Conservation (phyloP, 345 rosid species). For the Psidium friedrichsthalianum region DNA sequence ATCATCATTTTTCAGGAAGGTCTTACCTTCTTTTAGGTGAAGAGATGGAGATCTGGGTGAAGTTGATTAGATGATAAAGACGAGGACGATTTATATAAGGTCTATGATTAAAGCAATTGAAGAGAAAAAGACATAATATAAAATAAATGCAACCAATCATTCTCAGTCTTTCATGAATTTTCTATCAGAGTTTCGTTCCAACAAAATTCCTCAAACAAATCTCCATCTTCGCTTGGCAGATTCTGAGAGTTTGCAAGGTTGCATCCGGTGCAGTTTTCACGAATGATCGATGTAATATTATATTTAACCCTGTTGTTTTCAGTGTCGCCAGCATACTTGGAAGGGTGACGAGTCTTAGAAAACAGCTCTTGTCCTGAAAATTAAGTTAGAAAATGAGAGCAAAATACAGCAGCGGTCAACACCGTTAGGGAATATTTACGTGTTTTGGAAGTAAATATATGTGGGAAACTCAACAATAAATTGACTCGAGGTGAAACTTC, state of each 20-base stretch:
- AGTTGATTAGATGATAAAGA: neutral
- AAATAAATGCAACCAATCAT: neutral
- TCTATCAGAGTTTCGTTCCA: conserved; percentile 4
- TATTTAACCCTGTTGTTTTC: neutral
- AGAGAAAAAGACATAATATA: neutral
- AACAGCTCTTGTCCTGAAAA: neutral
- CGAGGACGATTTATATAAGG: neutral
- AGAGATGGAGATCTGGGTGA: neutral
- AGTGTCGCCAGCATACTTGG: neutral
- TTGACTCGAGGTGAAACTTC: neutral
- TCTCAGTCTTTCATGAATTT: neutral
- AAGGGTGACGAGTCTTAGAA: neutral
- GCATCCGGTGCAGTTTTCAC: neutral
- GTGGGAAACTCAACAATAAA: neutral
- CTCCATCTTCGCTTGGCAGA: conserved; percentile 19
- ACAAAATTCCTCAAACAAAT: conserved; percentile 3
- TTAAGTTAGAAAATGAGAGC: neutral
- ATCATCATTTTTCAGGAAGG: neutral
- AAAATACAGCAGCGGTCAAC: neutral
- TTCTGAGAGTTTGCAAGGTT: conserved; percentile 1
- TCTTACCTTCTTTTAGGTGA: neutral
- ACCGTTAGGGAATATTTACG: neutral
- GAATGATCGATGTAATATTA: neutral
- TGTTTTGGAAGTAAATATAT: neutral
- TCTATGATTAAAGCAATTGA: neutral